Base-by-base conservation (phyloP, 768 basidiomycete genomes). In the Tulasnella sp. region DNA sequence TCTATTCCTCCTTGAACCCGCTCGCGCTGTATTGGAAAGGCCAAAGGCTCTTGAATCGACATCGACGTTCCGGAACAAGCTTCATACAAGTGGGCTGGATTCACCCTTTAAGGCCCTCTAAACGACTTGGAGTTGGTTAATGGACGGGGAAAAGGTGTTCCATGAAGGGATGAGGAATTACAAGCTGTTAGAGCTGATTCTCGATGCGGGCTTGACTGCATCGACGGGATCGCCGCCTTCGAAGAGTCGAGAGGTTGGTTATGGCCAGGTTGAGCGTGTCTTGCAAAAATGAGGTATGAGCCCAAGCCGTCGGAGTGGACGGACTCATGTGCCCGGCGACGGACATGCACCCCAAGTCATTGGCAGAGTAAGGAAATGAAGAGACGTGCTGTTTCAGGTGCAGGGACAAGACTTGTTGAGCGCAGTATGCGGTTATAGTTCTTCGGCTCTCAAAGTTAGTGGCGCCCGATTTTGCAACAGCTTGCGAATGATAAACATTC, bases 101-200 rank as follows among this genome's bases (percentile, higher is more conserved):
- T 84, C 71, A 74, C 84, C 0, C 80, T 83, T 40, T 72, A 80
- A 8, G 81, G 81, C 6, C 82, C 83, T 12, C 83, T 81, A 34
- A 52, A 52, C 48, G 48, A 52, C 48, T 24, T 52, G 48, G 76
- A 81, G 10, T 19, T 75, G 82, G 62, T 82, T 81, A 12, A 77
- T 42, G 24, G 74, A 80, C 1, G 81, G 78, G 18, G 81, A 80
- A 76, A 68, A 74, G 40, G 40, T 27, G 18, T 79, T 81, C 1
- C 83, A 84, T 76, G 81, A 83, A 71, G 81, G 80, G 6, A 84
- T 84, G 83, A 81, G 83, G 62, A 80, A 83, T 46, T 84, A 84
- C 72, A 82, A 80, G 48, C 75, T 84, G 36, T 79, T 84, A 42
- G 84, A 84, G 80, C 81, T 84, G 72, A 84, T 84, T 68, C 81